Conservation (phyloP, 495 filamentous ascomycete species). For the Talaromyces adpressus region DNA sequence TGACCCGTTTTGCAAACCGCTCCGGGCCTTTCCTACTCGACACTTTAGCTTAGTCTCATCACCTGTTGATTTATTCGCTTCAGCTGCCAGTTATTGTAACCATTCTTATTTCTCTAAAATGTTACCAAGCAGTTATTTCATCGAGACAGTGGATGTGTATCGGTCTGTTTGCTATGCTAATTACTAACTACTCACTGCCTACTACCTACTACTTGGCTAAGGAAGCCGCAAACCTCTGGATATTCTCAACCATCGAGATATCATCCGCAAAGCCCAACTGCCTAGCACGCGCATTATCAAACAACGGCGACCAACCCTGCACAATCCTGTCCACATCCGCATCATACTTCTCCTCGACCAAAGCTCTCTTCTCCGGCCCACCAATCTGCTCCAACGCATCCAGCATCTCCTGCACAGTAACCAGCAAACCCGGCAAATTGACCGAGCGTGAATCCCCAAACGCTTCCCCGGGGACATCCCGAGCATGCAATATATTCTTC, state of each 20-base stretch:
- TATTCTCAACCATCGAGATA: constrained; percentile 48
- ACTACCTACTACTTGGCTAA: constrained; percentile 22
- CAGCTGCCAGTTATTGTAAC: no score
- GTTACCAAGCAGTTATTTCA: no score
- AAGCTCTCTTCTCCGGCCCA: constrained; percentile 56
- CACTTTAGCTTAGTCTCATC: not conserved
- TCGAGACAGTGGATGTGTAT: no score
- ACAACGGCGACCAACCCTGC: constrained; percentile 64
- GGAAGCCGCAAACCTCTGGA: constrained; percentile 41
- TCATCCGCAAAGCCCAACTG: constrained; percentile 56
- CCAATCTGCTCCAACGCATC: constrained; percentile 64
- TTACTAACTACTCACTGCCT: not conserved
- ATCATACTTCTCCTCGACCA: constrained; percentile 62
- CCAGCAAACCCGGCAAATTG: constrained; percentile 67
- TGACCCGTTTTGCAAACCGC: constrained; percentile 41
- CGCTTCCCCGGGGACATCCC: constrained; percentile 45
- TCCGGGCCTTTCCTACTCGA: constrained; percentile 30
- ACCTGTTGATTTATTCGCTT: no score
- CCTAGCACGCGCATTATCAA: constrained; percentile 53
- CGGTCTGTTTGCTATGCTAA: not conserved
- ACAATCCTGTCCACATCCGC: constrained; percentile 61
- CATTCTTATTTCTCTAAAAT: no score
- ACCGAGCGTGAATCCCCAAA: constrained; percentile 54
- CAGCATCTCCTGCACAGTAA: constrained; percentile 67
- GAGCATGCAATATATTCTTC: constrained; percentile 62